These are phyloP conservation scores for Rhizopus microsporus DNA, from an alignment of 371 early-diverging fungal species.

Conservation along the genomic window DNA sequence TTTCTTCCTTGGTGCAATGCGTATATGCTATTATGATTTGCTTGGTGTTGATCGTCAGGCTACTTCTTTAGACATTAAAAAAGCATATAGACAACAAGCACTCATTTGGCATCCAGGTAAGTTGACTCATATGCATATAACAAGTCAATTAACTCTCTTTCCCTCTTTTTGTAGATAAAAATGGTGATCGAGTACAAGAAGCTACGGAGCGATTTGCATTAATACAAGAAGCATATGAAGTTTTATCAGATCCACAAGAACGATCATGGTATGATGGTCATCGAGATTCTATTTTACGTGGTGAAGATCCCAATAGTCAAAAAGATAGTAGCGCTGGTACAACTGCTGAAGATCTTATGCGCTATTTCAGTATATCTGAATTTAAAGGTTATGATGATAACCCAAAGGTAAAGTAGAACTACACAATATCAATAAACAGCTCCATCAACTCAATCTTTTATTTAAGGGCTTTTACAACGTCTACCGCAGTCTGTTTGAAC, in stretches of 20 bases:
- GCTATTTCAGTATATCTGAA: conserved; percentile 65
- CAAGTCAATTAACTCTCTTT: background rate
- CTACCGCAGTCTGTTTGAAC: conserved; percentile 77
- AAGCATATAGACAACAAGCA: conserved; percentile 85
- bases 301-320: conserved; percentile 49
- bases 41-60: conserved; percentile 80
- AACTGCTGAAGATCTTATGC: conserved; percentile 66
- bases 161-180: conserved; percentile 71
- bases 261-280: conserved; percentile 90
- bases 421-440: background rate
- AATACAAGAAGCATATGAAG: conserved; percentile 91
- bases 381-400: conserved; percentile 70
- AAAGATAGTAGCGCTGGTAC: conserved; percentile 53
- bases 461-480: conserved; percentile 78
- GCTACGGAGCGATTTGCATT: conserved; percentile 84
- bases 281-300: conserved; percentile 79
- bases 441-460: conserved; percentile 3
- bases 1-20: conserved; percentile 32
- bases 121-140: conserved; percentile 1
- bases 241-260: conserved; percentile 85
- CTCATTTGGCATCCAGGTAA: conserved; percentile 88
- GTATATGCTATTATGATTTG: conserved; percentile 89
- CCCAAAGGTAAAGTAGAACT: conserved; percentile 36
- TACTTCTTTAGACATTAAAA: conserved; percentile 80
- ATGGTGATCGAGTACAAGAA: conserved; percentile 79